phyloP scores from a whole-genome alignment of 306 rosid species.

The Rubus idaeus region DNA sequence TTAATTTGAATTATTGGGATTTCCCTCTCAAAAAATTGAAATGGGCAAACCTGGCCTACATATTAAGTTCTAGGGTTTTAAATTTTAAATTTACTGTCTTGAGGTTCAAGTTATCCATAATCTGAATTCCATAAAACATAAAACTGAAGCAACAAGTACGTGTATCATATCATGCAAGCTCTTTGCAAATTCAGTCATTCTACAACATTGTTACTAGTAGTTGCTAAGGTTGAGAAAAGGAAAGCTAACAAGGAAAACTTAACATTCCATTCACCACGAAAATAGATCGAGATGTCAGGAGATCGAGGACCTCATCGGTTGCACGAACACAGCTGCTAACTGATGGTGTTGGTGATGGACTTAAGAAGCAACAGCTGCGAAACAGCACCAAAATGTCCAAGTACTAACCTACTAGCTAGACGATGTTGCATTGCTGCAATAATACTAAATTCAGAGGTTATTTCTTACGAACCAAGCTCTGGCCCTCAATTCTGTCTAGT shows the following conservation, averaged over 20 bases:
- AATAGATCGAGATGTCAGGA: not conserved
- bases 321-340: not conserved
- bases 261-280: not conserved
- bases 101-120: too few species aligned
- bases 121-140: not conserved
- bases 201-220: not conserved
- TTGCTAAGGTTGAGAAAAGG: not conserved
- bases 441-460: not conserved
- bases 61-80: too few species aligned
- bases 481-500: constrained; percentile 67
- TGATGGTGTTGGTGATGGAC: not conserved
- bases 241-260: too few species aligned
- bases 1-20: not conserved
- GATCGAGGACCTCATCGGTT: not conserved
- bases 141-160: not conserved
- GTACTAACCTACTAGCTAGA: not conserved
- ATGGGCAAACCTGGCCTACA: too few species aligned
- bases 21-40: not conserved
- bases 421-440: not conserved
- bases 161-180: not conserved
- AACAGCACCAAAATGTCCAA: not conserved
- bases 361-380: not conserved
- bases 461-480: constrained; percentile 39
- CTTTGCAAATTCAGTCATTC: not conserved
- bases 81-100: too few species aligned